Evolutionary conservation across 768 basidiomycete species (phyloP), one percentile per base, ranked within the genome.

Genomic region (Galerina marginata): DNA sequence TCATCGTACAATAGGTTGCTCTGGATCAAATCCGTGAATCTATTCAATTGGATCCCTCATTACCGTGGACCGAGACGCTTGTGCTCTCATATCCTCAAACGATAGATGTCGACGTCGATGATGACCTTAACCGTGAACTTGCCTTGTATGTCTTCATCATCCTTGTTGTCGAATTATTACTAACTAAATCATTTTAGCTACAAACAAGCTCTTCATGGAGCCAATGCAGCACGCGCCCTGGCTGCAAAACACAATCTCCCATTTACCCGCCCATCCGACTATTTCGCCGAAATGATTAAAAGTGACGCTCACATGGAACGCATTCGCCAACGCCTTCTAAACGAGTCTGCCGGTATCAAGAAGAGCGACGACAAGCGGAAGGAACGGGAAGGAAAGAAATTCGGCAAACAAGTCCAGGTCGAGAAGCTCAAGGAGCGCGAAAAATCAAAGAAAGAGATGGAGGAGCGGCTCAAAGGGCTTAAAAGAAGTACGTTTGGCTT

Each of bases 251-350:
- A 89, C 72, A 84, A 87, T 23, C 79, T 95, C 60, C 88, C 95
- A 0, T 99, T 97, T 77, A 91, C 92, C 9, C 90, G 96, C 12
- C 97, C 97, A 0, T 67, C 86, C 0, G 96, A 98, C 75, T 99
- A 95, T 74, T 99, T 96, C 65, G 96, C 96, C 23, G 96, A 99
- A 77, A 99, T 99, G 96, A 91, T 98, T 66, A 98, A 99, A 75
- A 90, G 89, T 36, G 97, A 99, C 68, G 80, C 91, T 6, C 97
- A 99, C 76, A 99, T 99, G 97, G 95, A 97, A 72, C 88, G 95
- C 60, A 92, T 99, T 65, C 90, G 97, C 55, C 90, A 94, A 62
- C 86, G 90, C 15, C 75, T 99, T 25, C 82, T 99, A 26, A 92
- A 99, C 75, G 97, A 99, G 74, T 78, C 81, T 25, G 92, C 94